Evolutionary conservation across 2,329 filamentous ascomycete species (phyloP).

Genomic region (Colletotrichum sp.): DNA sequence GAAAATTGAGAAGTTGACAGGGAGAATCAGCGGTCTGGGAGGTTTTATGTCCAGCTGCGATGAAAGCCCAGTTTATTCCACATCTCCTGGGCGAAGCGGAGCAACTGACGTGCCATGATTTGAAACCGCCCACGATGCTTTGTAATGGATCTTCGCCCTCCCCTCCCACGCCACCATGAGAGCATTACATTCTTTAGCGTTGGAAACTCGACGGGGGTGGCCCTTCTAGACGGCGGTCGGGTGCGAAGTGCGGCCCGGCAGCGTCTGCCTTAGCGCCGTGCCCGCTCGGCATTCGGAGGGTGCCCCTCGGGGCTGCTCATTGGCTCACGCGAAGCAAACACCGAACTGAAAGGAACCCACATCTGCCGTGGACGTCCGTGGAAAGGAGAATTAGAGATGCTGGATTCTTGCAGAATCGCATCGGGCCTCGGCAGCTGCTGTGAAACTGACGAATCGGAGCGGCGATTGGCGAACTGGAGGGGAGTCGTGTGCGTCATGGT

Average conservation of each 20-base stretch:
- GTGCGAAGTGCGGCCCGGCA: not conserved
- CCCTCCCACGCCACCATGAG: not conserved
- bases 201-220: not conserved
- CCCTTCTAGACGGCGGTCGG: not conserved
- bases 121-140: not conserved
- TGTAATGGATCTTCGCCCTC: not conserved
- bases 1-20: accelerated
- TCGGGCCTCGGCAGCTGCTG: not conserved
- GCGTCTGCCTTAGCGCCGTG: not conserved
- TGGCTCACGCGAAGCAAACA: not conserved
- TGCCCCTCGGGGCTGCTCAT: not conserved
- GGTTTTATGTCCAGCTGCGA: not conserved
- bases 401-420: not conserved
- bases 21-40: not conserved
- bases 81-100: not conserved
- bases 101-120: not conserved
- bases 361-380: not conserved
- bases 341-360: not conserved
- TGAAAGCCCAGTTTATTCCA: not conserved
- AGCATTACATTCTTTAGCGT: not conserved
- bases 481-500: not conserved
- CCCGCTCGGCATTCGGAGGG: not conserved
- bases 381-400: not conserved
- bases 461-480: not conserved
- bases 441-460: not conserved